A percentile compares a stretch with the other conserved stretches of the same genome.
phyloP scores from a whole-genome alignment of 2,329 filamentous ascomycete species.

The Apiospora saccharicola region DNA sequence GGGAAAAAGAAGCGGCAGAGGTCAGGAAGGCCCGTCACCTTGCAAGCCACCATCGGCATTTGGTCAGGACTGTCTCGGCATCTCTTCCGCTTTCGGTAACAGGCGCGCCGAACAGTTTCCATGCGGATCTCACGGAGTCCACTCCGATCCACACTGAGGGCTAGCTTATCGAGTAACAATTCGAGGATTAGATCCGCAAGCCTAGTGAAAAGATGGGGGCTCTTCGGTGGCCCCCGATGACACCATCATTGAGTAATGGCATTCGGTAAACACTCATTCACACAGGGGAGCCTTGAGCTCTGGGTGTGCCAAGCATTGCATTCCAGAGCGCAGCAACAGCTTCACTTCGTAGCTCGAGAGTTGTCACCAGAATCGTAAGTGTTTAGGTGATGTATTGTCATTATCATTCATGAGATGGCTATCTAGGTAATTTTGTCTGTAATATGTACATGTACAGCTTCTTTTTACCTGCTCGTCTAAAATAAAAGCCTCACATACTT shows the following conservation, averaged over 20 bases:
- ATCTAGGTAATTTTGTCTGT: neutral
- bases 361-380: no score
- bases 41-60: constrained; percentile 6
- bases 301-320: no score
- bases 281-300: neutral
- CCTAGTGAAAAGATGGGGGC: neutral
- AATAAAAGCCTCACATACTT: neutral
- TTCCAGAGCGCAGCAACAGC: no score
- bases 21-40: neutral
- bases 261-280: neutral
- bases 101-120: neutral
- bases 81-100: constrained; percentile 1
- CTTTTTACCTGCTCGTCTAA: neutral
- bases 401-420: constrained; percentile 8
- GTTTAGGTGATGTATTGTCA: neutral
- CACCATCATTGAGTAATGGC: constrained; percentile 18
- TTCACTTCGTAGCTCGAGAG: neutral
- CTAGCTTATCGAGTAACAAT: neutral
- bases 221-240: constrained; percentile 15
- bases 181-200: neutral
- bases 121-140: constrained; percentile 18
- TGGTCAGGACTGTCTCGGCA: neutral
- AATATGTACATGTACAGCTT: constrained; percentile 9
- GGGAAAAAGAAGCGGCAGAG: neutral
- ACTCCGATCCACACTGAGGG: constrained; percentile 6